Evolutionary conservation across 768 basidiomycete genomes (phyloP).

Genomic region (Lactarius trivialis): DNA sequence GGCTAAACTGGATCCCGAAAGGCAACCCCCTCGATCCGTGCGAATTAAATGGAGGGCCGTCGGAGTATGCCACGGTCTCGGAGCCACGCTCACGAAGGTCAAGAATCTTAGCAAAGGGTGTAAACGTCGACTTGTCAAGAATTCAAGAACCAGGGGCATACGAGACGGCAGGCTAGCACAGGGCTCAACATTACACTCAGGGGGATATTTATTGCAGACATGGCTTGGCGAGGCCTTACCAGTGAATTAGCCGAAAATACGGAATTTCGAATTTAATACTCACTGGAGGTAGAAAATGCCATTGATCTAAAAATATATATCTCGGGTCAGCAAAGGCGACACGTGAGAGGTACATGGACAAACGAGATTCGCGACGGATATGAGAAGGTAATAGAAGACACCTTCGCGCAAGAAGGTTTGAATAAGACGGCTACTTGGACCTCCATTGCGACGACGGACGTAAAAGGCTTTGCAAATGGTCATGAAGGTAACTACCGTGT

Average conservation of each 20-base stretch:
- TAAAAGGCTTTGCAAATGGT: conserved; percentile 73
- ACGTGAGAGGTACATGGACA: conserved; percentile 14
- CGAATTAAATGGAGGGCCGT: conserved; percentile 19
- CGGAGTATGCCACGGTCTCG: conserved; percentile 66
- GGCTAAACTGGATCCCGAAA: conserved; percentile 22
- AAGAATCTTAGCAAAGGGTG: conserved; percentile 47
- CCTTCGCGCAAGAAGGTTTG: conserved; percentile 84
- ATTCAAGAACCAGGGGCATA: conserved; percentile 28
- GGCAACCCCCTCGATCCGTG: conserved; percentile 17
- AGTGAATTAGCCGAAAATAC: conserved; percentile 19
- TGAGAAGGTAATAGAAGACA: conserved; percentile 79
- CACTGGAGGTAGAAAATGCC: conserved; percentile 85
- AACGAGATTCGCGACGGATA: conserved; percentile 78
- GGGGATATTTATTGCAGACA: conserved; percentile 79
- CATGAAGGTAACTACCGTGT: conserved; percentile 75
- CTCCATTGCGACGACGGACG: conserved; percentile 68
- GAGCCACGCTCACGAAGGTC: conserved; percentile 79
- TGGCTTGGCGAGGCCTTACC: conserved; percentile 67
- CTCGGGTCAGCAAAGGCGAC: background rate
- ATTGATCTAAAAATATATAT: conserved; percentile 43
- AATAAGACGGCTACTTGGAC: conserved; percentile 70
- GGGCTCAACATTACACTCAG: conserved; percentile 81
- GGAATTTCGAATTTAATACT: conserved; percentile 24
- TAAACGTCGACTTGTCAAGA: background rate
- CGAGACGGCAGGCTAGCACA: conserved; percentile 71